These are phyloP conservation scores for Daldinia eschscholtzii DNA, from an alignment of 2,329 filamentous ascomycete genomes.

Conservation along the genomic window DNA sequence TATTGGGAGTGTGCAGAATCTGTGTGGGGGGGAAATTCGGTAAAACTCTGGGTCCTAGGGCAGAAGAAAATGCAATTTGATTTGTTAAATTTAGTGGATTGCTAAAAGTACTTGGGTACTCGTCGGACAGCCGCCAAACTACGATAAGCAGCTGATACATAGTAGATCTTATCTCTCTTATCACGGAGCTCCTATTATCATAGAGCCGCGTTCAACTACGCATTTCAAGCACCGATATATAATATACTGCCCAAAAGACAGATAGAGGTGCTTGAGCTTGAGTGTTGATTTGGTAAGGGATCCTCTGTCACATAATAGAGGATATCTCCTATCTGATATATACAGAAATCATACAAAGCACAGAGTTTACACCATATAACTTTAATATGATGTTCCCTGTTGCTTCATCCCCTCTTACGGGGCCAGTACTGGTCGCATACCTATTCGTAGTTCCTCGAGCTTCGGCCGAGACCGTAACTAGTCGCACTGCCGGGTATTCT, in stretches of 20 bases:
- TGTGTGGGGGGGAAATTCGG: constrained; percentile 49
- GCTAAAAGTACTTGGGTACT: not conserved
- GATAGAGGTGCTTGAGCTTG: not conserved
- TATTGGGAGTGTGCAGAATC: constrained; percentile 43
- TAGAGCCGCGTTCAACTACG: not conserved
- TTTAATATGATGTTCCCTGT: constrained; percentile 23
- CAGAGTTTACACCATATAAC: constrained; percentile 20
- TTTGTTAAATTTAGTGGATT: not conserved
- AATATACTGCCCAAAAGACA: not conserved
- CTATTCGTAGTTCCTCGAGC: not conserved
- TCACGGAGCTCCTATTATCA: not conserved
- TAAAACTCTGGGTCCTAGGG: constrained; percentile 49
- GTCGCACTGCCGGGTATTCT: constrained; percentile 53
- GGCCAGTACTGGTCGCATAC: not conserved
- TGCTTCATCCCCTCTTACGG: constrained; percentile 1
- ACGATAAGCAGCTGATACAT: not conserved
- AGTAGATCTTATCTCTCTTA: too few relatives aligned
- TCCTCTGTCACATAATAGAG: constrained; percentile 3
- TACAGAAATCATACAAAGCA: constrained; percentile 35
- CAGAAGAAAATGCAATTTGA: constrained; percentile 18
- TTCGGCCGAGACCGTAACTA: constrained; percentile 55
- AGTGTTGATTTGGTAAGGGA: not conserved
- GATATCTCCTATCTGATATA: constrained; percentile 28
- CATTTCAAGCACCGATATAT: not conserved
- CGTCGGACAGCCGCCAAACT: not conserved